phyloP scores from a whole-genome alignment of 805 yeast genomes.

The Candida sphagnicola region DNA sequence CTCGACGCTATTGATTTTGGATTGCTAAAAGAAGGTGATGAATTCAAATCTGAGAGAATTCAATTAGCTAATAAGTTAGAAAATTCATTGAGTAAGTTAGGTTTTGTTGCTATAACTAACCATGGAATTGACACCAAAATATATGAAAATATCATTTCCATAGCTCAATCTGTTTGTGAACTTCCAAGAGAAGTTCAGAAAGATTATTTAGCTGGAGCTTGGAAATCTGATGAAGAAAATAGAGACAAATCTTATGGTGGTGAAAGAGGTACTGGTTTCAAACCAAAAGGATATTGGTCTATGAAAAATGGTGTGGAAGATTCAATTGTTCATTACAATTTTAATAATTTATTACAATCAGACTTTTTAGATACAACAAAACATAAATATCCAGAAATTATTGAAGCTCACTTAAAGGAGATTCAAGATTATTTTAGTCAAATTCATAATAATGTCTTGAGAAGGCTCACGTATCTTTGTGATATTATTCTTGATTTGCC shows the following conservation, averaged over 20 bases:
- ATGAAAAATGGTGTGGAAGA: constrained; percentile 23
- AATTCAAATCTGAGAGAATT: constrained; percentile 21
- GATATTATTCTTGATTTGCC: constrained; percentile 20
- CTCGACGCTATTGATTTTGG: constrained; percentile 34
- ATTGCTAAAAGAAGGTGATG: constrained; percentile 32
- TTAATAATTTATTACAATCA: constrained; percentile 19
- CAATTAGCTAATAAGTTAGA: constrained; percentile 34
- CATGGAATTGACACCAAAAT: constrained; percentile 33
- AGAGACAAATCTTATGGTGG: constrained; percentile 19
- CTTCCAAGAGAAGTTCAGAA: constrained; percentile 35
- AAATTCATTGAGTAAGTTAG: constrained; percentile 34
- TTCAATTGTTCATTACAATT: constrained; percentile 21
- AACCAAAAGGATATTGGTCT: constrained; percentile 24
- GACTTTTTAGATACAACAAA: constrained; percentile 14
- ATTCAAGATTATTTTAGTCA: constrained; percentile 15
- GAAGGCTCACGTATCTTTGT: constrained; percentile 18
- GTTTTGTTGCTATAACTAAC: constrained; percentile 39
- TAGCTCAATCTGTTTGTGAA: constrained; percentile 38
- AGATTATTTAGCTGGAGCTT: constrained; percentile 36
- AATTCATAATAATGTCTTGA: constrained; percentile 15
- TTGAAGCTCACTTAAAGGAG: constrained; percentile 17
- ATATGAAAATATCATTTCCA: constrained; percentile 28
- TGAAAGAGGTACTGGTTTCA: constrained; percentile 24
- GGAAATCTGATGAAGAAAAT: constrained; percentile 20
- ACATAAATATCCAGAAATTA: constrained; percentile 19